A percentile compares a stretch with the other conserved stretches of the same genome.
phyloP scores from a whole-genome alignment of 2,329 filamentous ascomycete species.

The Fusarium sp. region DNA sequence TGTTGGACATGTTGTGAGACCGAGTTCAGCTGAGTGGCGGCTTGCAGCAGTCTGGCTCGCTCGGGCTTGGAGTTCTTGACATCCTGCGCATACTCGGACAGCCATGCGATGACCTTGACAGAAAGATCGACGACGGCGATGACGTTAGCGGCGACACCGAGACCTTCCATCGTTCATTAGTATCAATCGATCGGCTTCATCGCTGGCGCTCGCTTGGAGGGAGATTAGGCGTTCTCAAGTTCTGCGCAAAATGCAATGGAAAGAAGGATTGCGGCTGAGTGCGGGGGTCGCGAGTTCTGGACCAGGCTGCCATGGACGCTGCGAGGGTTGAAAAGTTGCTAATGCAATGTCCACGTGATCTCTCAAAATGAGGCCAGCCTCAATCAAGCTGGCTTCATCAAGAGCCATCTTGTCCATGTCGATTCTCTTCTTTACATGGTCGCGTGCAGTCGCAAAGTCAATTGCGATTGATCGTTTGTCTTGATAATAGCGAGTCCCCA shows the following conservation, averaged over 20 bases:
- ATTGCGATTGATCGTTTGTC: neutral
- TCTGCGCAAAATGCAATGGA: neutral
- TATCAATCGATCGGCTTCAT: neutral
- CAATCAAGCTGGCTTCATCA: neutral
- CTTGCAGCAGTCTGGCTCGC: neutral
- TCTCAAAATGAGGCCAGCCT: neutral
- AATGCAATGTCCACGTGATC: neutral
- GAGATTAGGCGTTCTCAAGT: neutral
- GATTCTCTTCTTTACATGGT: neutral
- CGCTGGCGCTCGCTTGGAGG: neutral
- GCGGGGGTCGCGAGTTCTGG: neutral
- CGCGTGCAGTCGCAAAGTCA: neutral
- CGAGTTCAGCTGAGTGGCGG: neutral
- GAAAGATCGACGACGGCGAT: neutral
- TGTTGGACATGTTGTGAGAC: neutral
- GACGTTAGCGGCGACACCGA: neutral
- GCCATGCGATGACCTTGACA: neutral
- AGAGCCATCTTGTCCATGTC: neutral
- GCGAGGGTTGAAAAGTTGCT: neutral
- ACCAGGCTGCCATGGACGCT: neutral
- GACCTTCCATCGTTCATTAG: neutral
- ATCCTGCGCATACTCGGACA: neutral
- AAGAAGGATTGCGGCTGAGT: neutral
- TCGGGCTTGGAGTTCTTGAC: neutral
- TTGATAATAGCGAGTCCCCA: neutral